phyloP scores from a whole-genome alignment of 2,329 filamentous ascomycete genomes.

The Colletotrichum australisinense region DNA sequence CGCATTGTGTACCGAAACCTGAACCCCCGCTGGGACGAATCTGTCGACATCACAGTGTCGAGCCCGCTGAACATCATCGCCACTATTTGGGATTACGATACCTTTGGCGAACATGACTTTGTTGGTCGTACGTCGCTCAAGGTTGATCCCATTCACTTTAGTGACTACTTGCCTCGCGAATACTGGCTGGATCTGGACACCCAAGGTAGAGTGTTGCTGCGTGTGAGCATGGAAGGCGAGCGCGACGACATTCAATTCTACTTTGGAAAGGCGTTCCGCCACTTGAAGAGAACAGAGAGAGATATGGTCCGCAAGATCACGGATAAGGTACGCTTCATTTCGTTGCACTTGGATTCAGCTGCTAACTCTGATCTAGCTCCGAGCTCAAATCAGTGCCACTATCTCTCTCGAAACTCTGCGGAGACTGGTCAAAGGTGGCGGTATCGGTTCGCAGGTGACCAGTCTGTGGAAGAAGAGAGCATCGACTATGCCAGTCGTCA shows the following conservation, averaged over 20 bases:
- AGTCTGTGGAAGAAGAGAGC: constrained; percentile 73
- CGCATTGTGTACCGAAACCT: constrained; percentile 90
- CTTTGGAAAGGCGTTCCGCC: constrained; percentile 96
- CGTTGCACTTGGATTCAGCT: constrained; percentile 29
- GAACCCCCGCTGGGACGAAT: constrained; percentile 97
- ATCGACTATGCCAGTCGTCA: constrained; percentile 61
- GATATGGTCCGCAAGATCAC: constrained; percentile 99
- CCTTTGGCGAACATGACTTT: constrained; percentile 96
- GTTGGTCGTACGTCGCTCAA: constrained; percentile 97
- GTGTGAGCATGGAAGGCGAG: constrained; percentile 98
- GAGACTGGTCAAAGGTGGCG: constrained; percentile 76
- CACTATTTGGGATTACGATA: constrained; percentile 98
- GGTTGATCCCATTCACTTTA: constrained; percentile 96
- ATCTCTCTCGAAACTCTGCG: constrained; percentile 86
- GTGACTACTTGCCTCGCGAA: constrained; percentile 93
- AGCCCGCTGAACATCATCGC: constrained; percentile 94
- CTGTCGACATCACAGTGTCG: constrained; percentile 93
- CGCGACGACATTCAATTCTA: constrained; percentile 98
- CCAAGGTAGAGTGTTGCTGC: constrained; percentile 87
- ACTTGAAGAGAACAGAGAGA: constrained; percentile 92
- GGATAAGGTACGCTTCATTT: constrained; percentile 79
- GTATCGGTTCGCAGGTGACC: constrained; percentile 78
- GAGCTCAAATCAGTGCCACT: constrained; percentile 90
- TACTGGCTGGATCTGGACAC: constrained; percentile 99
- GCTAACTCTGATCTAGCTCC: constrained; percentile 68